These are phyloP conservation scores for Botrytis elliptica DNA, from an alignment of 2,329 filamentous ascomycete genomes.

Conservation along the genomic window DNA sequence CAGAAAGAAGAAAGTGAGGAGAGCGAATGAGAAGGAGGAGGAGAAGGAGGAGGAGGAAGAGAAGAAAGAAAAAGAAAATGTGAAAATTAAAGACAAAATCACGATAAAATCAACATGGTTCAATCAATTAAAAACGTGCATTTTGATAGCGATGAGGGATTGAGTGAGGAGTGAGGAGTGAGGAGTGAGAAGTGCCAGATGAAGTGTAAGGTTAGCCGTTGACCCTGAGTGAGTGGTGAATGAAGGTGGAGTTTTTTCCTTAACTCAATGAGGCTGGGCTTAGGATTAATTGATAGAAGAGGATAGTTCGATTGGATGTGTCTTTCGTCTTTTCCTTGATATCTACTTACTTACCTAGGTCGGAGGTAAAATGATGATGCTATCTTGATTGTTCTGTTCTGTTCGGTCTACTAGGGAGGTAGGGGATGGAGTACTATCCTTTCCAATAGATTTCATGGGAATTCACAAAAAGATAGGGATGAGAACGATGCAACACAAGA, in stretches of 20 bases:
- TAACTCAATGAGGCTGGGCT: not conserved
- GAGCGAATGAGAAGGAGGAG: not conserved
- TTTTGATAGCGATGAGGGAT: not conserved
- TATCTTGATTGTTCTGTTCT: too few species aligned
- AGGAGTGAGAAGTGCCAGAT: too few species aligned
- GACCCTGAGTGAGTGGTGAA: not conserved
- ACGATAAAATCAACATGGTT: not conserved
- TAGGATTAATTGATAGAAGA: not conserved
- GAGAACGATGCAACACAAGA: not conserved
- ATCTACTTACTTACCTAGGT: not conserved
- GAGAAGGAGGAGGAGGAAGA: not conserved
- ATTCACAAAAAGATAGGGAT: not conserved
- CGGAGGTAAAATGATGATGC: not conserved
- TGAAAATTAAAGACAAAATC: not conserved
- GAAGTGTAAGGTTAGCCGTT: not conserved
- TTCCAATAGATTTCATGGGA: not conserved
- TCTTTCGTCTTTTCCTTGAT: not conserved
- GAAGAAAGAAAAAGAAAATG: not conserved
- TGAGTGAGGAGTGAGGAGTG: not conserved
- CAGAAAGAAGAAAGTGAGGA: conserved; percentile 14
- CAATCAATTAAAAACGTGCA: not conserved
- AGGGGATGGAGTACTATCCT: too few species aligned
- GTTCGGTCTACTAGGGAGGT: too few species aligned
- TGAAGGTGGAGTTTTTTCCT: not conserved
- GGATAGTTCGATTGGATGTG: not conserved